These are phyloP conservation scores for Paraphoma chrysanthemicola DNA, from an alignment of 2,329 filamentous ascomycete species.

Conservation along the genomic window DNA sequence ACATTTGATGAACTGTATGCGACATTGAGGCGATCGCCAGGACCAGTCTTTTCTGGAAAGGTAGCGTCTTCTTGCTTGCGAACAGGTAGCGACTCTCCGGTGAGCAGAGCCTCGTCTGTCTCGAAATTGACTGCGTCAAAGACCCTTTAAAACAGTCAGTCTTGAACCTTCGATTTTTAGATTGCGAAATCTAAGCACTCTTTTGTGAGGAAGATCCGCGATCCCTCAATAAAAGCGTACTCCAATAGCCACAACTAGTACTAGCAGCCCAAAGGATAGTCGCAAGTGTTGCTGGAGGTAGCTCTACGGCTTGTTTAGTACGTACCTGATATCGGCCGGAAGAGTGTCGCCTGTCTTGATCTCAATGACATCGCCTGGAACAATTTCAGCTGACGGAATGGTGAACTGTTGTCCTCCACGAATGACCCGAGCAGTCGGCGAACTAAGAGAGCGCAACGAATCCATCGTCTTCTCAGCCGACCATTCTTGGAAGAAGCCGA, in stretches of 20 bases:
- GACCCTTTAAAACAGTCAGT: slow-evolving; percentile 32
- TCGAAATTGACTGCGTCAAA: slow-evolving; percentile 75
- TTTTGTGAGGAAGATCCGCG: no score
- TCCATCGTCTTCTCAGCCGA: slow-evolving; percentile 58
- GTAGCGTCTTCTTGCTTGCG: slow-evolving; percentile 65
- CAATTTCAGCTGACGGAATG: slow-evolving; percentile 64
- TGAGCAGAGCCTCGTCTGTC: slow-evolving; percentile 75
- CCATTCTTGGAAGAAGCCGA: slow-evolving; percentile 57
- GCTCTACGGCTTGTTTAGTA: slow-evolving; percentile 1
- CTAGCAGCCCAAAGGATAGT: no score
- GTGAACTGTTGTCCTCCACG: slow-evolving; percentile 60
- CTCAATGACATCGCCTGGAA: slow-evolving; percentile 70
- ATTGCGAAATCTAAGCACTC: no score
- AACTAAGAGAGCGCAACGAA: slow-evolving; percentile 52
- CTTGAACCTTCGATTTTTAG: no score
- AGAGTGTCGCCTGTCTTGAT: slow-evolving; percentile 70
- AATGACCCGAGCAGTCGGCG: slow-evolving; percentile 54
- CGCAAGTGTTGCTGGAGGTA: no score
- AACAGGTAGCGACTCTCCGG: slow-evolving; percentile 73
- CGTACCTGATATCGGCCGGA: slow-evolving; percentile 68
- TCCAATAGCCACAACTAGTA: no score
- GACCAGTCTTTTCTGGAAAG: slow-evolving; percentile 61
- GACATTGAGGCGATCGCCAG: slow-evolving; percentile 73
- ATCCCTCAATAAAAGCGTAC: no score
- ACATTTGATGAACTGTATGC: slow-evolving; percentile 74